Evolutionary conservation across 495 filamentous ascomycete species (phyloP).

Genomic region (Aspergillus panamensis): DNA sequence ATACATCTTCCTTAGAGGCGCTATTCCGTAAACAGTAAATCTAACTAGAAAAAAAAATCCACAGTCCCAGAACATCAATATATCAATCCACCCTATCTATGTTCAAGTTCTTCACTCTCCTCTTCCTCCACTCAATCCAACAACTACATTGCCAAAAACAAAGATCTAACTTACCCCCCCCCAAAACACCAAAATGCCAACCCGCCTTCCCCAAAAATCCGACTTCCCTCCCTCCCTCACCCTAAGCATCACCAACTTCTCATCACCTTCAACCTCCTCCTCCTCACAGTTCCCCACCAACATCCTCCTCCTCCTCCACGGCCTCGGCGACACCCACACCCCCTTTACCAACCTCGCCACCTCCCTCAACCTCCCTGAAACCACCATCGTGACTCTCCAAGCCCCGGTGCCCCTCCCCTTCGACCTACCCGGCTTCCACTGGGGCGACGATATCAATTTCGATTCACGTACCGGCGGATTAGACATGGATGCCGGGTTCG

Average conservation of each 20-base stretch:
- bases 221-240: constrained; percentile 9
- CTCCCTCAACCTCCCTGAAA: constrained; percentile 77
- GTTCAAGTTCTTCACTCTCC: too few species aligned
- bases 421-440: constrained; percentile 76
- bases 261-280: not conserved
- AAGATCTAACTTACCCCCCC: not conserved
- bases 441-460: constrained; percentile 85
- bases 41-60: too few species aligned
- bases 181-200: not conserved
- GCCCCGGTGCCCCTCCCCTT: constrained; percentile 72
- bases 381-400: constrained; percentile 70
- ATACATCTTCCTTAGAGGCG: too few species aligned
- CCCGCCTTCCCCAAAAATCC: not conserved
- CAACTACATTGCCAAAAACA: not conserved
- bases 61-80: too few species aligned
- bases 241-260: not conserved
- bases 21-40: too few species aligned
- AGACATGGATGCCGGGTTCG: constrained; percentile 78
- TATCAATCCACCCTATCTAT: too few species aligned
- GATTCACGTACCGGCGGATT: constrained; percentile 58
- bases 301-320: constrained; percentile 85
- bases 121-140: too few species aligned
- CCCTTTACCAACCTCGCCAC: constrained; percentile 69
- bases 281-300: constrained; percentile 42
- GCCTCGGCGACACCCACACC: constrained; percentile 72